Percentiles rank a stretch among this genome's conserved stretches.
Evolutionary conservation across 78 protist genomes (phyloP).

Genomic region (Bodo saltans): DNA sequence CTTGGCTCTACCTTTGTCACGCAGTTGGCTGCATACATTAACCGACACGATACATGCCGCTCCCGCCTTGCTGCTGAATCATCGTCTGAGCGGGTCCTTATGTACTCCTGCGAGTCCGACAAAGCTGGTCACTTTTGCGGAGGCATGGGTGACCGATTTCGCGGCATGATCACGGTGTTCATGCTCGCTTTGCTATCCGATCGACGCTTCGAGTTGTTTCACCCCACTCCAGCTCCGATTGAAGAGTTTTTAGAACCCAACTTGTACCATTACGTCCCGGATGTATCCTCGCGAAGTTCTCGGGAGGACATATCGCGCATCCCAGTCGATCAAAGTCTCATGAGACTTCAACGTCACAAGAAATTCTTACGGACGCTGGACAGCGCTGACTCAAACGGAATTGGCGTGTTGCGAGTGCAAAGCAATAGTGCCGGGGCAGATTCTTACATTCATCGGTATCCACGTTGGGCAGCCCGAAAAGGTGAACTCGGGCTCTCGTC

Average conservation of each 20-base stretch:
- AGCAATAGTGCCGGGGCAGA: neutral
- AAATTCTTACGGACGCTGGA: neutral
- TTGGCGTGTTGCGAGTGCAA: neutral
- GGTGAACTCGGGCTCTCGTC: neutral
- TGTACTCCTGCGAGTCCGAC: conserved; percentile 26
- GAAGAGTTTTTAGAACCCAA: neutral
- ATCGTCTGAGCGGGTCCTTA: too few relatives aligned
- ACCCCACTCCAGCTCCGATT: neutral
- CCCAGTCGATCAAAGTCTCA: neutral
- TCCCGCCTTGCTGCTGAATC: too few relatives aligned
- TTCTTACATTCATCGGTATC: neutral
- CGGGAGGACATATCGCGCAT: neutral
- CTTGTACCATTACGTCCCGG: neutral
- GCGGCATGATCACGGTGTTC: neutral
- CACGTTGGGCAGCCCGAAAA: neutral
- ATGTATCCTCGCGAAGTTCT: neutral
- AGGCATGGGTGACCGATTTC: conserved; percentile 10
- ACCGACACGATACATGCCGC: too few relatives aligned
- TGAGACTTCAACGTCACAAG: neutral
- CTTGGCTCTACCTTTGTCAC: too few relatives aligned
- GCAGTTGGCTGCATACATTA: too few relatives aligned
- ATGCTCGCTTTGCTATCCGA: conserved; percentile 12
- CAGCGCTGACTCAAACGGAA: neutral
- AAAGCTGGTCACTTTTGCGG: conserved; percentile 12
- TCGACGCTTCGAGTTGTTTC: neutral